phyloP scores from a whole-genome alignment of 345 rosid genomes.

The sweet orange (Citrus sinensis) region DVS_A1.0 CM039165.1:5725001-5725500 shows the following conservation, averaged over 20 bases:
- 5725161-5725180: not conserved
- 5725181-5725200: not conserved
- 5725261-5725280: not conserved
- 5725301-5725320: not conserved
- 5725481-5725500: conserved; percentile 33
- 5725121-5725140: not conserved
- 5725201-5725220: not conserved
- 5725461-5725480: conserved; percentile 76
- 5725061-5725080: too few relatives aligned
- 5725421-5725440: conserved; percentile 11
- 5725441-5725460: conserved; percentile 63
- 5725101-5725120: not conserved
- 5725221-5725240: not conserved
- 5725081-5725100: not conserved
- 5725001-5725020: not conserved
- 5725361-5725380: not conserved
- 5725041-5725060: not conserved
- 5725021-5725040: not conserved
- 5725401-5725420: not conserved
- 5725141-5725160: not conserved
- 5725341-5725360: not conserved
- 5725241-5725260: not conserved
- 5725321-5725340: not conserved
- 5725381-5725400: not conserved
- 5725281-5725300: not conserved